Evolutionary conservation across 108 stramenopile genomes (phyloP), one percentile per base, ranked within the genome.

Genomic region (Mayamaea pseudoterrestris): DNA sequence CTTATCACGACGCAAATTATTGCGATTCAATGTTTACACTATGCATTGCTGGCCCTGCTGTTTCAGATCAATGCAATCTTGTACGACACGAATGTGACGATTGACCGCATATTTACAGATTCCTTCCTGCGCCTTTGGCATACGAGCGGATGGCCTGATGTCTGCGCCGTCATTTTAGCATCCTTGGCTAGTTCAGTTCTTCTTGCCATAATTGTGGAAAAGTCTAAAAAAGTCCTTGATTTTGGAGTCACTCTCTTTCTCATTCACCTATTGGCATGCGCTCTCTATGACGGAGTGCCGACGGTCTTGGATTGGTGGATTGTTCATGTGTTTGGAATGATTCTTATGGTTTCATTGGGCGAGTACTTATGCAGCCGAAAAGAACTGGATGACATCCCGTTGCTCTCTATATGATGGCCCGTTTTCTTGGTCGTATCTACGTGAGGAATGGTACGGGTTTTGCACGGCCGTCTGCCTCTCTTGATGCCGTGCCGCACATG

Each of bases 271-370:
- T 20, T 74, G 21, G 29, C 73, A 3, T 78, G 76, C 41, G 49
- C 65, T 0, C 36, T 71, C 6, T 84, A 83, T 47, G 66, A 64
- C 13, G 82, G 82, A 14, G 51, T 78, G 30, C 80, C 82, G 4
- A 44, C 65, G 0, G 76, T 71, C 9, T 80, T 71, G 68, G 81
- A 83, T 57, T 89, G 81, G 81, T 89, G 82, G 79, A 80, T 84
- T 16, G 58, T 84, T 34, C 74, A 89, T 44, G 45, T 84, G 6
- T 50, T 77, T 29, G 80, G 75, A 20, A 74, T 67, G 43, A 74
- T 89, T 14, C 16, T 68, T 5, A 89, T 89, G 87, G 67, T 80
- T 48, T 42, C 84, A 18, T 43, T 89, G 35, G 87, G 87, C 24
- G 87, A 89, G 53, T 89, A 82, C 48, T 42, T 83, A 2, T 89